Conservation (phyloP, 1,139 yeast genomes). For the Yamadazyma oceani region DNA sequence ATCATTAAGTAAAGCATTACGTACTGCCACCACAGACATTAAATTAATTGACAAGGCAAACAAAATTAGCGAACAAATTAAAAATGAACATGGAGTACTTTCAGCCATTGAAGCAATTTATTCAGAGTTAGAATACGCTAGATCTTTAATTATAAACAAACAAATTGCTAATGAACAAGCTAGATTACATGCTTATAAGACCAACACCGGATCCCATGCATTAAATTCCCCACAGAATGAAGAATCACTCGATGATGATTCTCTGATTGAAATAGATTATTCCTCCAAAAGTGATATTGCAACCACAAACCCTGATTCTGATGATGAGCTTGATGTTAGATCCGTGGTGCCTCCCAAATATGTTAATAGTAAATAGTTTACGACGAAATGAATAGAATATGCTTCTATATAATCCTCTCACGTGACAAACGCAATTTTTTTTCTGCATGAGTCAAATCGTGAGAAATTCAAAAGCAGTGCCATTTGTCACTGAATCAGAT, state of each 20-base stretch:
- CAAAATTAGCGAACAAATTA: conserved; percentile 59
- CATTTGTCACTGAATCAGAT: too few species aligned
- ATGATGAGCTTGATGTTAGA: too few species aligned
- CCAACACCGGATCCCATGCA: conserved; percentile 7
- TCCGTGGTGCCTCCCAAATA: too few species aligned
- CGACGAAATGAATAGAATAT: too few species aligned
- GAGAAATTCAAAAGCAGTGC: too few species aligned
- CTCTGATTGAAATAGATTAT: conserved; percentile 9
- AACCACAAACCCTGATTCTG: too few species aligned
- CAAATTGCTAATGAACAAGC: conserved; percentile 16
- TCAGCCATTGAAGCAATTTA: conserved; percentile 77
- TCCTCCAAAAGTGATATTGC: conserved; percentile 6
- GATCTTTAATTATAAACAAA: conserved; percentile 34
- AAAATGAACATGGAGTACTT: conserved; percentile 74
- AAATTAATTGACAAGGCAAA: conserved; percentile 68
- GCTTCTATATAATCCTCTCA: too few species aligned
- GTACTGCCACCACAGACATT: conserved; percentile 63
- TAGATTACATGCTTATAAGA: conserved; percentile 9
- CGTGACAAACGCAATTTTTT: too few species aligned
- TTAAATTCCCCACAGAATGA: conserved; percentile 10
- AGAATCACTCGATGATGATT: conserved; percentile 9
- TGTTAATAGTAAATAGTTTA: too few species aligned
- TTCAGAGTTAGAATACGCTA: conserved; percentile 76
- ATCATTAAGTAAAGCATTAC: conserved; percentile 64
- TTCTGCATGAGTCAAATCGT: too few species aligned